phyloP scores from a whole-genome alignment of 1,284 basidiomycete genomes.

The Leccinum subrobustum region DNA sequence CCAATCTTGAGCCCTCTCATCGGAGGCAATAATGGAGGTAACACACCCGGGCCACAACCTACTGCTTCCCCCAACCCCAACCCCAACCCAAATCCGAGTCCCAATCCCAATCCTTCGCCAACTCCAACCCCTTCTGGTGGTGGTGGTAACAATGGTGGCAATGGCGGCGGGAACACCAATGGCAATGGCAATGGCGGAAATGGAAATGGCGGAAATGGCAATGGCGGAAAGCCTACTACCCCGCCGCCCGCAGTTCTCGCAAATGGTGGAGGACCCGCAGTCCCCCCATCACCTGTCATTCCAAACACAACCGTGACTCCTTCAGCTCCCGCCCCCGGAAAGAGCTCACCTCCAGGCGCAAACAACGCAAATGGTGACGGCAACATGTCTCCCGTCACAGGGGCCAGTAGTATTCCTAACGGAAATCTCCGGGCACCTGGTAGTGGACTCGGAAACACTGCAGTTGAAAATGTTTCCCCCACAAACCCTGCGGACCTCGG shows the following conservation, averaged over 20 bases:
- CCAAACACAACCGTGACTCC: background rate
- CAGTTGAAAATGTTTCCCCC: background rate
- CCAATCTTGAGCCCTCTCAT: slow-evolving; percentile 39
- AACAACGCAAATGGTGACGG: background rate
- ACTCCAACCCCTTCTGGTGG: background rate
- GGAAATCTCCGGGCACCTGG: background rate
- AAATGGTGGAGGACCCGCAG: background rate
- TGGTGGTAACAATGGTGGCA: background rate
- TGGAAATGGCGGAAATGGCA: slow-evolving; percentile 5
- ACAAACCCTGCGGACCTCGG: background rate
- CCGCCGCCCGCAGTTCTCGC: background rate
- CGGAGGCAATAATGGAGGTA: slow-evolving; percentile 8
- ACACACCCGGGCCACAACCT: background rate
- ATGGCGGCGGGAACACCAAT: background rate
- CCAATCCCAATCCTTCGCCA: background rate
- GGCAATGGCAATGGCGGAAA: background rate
- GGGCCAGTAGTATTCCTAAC: background rate
- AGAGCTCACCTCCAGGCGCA: background rate
- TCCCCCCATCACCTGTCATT: background rate
- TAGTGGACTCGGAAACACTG: background rate
- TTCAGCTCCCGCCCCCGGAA: background rate
- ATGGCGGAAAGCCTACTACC: background rate
- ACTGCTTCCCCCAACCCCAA: background rate
- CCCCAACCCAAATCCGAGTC: background rate
- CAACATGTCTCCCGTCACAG: no score